Base-by-base conservation (phyloP, 2,329 filamentous ascomycete genomes). In the Aspergillus quadricinctus region DNA sequence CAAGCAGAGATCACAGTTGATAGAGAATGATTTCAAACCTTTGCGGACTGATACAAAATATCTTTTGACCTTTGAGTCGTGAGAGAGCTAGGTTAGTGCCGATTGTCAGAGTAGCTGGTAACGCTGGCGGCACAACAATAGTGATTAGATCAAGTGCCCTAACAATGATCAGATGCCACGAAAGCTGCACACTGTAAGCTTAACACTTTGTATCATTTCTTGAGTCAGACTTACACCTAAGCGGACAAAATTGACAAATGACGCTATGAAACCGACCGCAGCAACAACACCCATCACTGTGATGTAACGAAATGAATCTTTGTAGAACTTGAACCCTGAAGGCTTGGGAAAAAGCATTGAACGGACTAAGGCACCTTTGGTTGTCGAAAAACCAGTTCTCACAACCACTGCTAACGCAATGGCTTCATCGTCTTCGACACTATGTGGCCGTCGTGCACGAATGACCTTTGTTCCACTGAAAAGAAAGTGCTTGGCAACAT, bases 321-420 rank as follows among this genome's bases (percentile, higher is more conserved):
- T 86, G 72, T 99, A 99, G 71, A 99, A 99, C 68, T 95, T 97
- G 83, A 99, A 99, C 0, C 93, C 93, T 0, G 93, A 96, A 1
- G 94, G 94, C 69, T 99, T 99, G 0, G 94, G 95, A 70, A 99
- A 99, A 40, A 99, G 83, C 93, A 99, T 99, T 0, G 94, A 97
- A 25, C 94, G 88, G 57, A 99, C 92, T 19, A 99, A 79, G 9
- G 94, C 90, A 25, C 94, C 94, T 72, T 99, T 99, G 1, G 94
- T 99, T 0, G 94, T 99, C 71, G 95, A 95, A 76, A 99, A 99
- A 1, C 94, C 94, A 2, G 92, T 99, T 60, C 94, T 85, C 28
- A 97, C 87, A 17, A 96, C 92, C 75, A 99, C 87, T 11, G 93
- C 94, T 37, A 99, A 80, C 1, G 91, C 93, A 56, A 93, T 92